Evolutionary conservation across 805 yeast genomes (phyloP).

Genomic region (Wickerhamiella vanderwaltii): DNA sequence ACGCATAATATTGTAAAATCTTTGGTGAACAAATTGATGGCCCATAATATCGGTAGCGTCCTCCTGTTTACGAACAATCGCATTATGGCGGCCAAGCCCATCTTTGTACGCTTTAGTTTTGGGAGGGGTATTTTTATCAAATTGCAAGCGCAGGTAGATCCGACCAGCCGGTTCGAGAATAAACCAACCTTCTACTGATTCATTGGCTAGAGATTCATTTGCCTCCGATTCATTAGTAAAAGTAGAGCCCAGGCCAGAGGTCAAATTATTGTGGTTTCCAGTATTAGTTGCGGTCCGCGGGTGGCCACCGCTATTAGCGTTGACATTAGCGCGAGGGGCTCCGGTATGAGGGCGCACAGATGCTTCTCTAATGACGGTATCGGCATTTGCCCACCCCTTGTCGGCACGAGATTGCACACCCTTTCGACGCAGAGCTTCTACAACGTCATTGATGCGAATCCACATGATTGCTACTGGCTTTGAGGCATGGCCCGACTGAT

Average conservation of each 20-base stretch:
- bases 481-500: constrained; percentile 50
- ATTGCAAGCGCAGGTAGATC: constrained; percentile 62
- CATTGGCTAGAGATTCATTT: not conserved
- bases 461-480: constrained; percentile 84
- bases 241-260: not conserved
- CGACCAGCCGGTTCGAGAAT: constrained; percentile 92
- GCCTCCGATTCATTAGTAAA: not conserved
- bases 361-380: constrained; percentile 22
- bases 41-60: constrained; percentile 86
- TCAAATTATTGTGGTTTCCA: not conserved
- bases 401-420: constrained; percentile 59
- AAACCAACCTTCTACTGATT: constrained; percentile 63
- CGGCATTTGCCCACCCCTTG: constrained; percentile 82
- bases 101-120: constrained; percentile 17
- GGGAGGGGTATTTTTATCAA: constrained; percentile 36
- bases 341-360: constrained; percentile 4
- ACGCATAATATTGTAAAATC: constrained; percentile 80
- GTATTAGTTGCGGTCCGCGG: not conserved
- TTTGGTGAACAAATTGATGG: constrained; percentile 91
- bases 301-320: no score
- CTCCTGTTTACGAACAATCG: constrained; percentile 73
- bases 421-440: constrained; percentile 88
- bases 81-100: constrained; percentile 87
- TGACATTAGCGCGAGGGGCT: no score
- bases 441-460: constrained; percentile 80